Base-by-base conservation (phyloP, 2,329 filamentous ascomycete genomes). In the Cladosporium sp. region DNA sequence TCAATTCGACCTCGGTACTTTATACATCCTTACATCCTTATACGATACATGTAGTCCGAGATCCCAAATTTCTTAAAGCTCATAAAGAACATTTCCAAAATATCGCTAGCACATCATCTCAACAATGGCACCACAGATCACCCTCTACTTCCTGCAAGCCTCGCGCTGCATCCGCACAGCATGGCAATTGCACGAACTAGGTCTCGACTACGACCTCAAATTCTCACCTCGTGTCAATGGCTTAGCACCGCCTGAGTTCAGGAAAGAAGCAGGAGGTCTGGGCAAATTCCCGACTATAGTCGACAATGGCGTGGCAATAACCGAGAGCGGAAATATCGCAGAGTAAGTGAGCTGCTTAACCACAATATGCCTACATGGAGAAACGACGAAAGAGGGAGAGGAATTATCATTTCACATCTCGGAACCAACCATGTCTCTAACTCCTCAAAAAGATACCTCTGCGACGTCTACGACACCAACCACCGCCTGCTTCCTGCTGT, bases 101-200 rank as follows among this genome's bases (percentile, higher is more conserved):
- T 25, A 25, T 25, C 25, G 25, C 25, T 25, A 25, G 25, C 25
- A 25, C 25, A 25, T 25, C 25, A 25, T 5, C 11, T 34, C 15
- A 34, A 17, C 20, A 36, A 60, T 58, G 42, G 54, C 47, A 9
- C 56, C 55, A 8, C 47, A 59, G 19, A 77, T 79, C 52, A 79
- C 75, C 1, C 73, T 80, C 30, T 78, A 73, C 66, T 80, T 80
- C 63, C 73, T 80, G 9, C 75, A 80, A 67, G 74, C 76, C 49
- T 80, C 78, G 2, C 72, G 76, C 57, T 71, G 67, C 55, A 78
- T 78, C 50, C 74, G 75, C 15, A 74, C 70, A 37, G 77, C 78
- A 49, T 80, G 76, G 78, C 71, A 79, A 5, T 72, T 80, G 5
- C 74, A 78, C 61, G 76, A 79, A 59, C 70, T 80, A 0, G 67